Base-by-base conservation (phyloP, 2,329 filamentous ascomycete species). In the Cercospora sp. region DNA sequence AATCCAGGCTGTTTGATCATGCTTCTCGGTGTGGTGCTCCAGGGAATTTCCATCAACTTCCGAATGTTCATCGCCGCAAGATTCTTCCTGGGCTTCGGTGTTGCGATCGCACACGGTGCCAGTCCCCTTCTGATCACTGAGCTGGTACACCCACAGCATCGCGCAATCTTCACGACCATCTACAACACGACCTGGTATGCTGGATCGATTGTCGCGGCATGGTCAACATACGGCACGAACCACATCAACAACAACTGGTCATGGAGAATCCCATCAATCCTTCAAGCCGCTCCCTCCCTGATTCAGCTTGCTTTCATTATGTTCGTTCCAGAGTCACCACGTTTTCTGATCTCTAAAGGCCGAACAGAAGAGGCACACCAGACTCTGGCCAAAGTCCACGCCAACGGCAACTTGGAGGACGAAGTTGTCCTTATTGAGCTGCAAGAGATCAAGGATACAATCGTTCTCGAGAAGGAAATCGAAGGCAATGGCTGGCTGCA, bases 291-390 rank as follows among this genome's bases (percentile, higher is more conserved):
- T 4, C 83, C 81, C 12, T 82, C 82, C 13, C 67, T 81, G 13
- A 73, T 79, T 75, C 81, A 85, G 69, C 79, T 86, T 18, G 64
- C 77, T 9, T 81, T 83, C 63, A 76, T 84, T 61, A 81, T 79
- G 70, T 83, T 86, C 61, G 81, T 87, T 5, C 87, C 87, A 0
- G 88, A 90, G 69, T 87, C 83, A 0, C 88, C 88, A 1, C 82
- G 88, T 42, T 89, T 84, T 83, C 76, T 88, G 30, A 80, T 88
- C 53, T 81, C 83, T 39, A 81, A 85, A 68, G 85, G 86, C 33
- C 80, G 81, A 23, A 67, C 76, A 1, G 82, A 86, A 5, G 80
- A 87, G 72, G 87, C 87, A 0, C 81, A 79, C 16, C 77, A 78
- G 0, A 83, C 87, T 28, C 74, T 89, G 0, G 79, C 82, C 71